Evolutionary conservation across 1,284 basidiomycete species (phyloP).

Genomic region (Xanthoconium separans): DNA sequence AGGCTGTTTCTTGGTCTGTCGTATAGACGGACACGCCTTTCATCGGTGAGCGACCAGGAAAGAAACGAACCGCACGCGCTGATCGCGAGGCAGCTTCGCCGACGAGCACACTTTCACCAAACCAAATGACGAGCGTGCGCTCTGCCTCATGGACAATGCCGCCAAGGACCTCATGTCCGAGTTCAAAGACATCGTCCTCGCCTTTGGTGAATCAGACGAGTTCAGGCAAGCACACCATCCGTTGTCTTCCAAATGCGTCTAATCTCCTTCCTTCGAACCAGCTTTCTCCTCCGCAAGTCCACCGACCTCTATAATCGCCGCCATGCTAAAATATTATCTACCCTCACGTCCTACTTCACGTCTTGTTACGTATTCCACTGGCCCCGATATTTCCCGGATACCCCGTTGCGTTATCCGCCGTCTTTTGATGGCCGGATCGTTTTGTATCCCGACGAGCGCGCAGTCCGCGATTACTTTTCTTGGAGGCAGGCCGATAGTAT

Average conservation of each 20-base stretch:
- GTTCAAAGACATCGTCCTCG: constrained; percentile 80
- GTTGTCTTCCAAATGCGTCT: background rate
- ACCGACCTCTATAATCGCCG: constrained; percentile 84
- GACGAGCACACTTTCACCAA: constrained; percentile 82
- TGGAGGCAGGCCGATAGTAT: constrained; percentile 96
- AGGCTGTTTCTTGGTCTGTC: constrained; percentile 81
- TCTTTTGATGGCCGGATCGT: constrained; percentile 92
- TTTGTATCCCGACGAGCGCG: constrained; percentile 72
- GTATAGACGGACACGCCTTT: constrained; percentile 94
- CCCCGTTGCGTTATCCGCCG: constrained; percentile 75
- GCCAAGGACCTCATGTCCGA: constrained; percentile 82
- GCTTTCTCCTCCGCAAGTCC: constrained; percentile 82
- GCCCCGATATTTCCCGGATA: constrained; percentile 75
- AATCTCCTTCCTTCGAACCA: constrained; percentile 30
- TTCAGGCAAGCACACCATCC: constrained; percentile 61
- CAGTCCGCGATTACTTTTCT: constrained; percentile 89
- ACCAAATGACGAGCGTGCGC: constrained; percentile 87
- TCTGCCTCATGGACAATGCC: constrained; percentile 91
- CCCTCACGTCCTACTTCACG: constrained; percentile 90
- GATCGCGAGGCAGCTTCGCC: constrained; percentile 60
- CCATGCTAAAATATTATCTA: constrained; percentile 86
- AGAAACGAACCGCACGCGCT: background rate
- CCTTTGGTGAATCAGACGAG: constrained; percentile 97
- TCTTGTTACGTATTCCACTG: constrained; percentile 90
- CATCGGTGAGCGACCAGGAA: constrained; percentile 64